Evolutionary conservation across 495 filamentous ascomycete species (phyloP).

Genomic region (Podospora sp.): DNA sequence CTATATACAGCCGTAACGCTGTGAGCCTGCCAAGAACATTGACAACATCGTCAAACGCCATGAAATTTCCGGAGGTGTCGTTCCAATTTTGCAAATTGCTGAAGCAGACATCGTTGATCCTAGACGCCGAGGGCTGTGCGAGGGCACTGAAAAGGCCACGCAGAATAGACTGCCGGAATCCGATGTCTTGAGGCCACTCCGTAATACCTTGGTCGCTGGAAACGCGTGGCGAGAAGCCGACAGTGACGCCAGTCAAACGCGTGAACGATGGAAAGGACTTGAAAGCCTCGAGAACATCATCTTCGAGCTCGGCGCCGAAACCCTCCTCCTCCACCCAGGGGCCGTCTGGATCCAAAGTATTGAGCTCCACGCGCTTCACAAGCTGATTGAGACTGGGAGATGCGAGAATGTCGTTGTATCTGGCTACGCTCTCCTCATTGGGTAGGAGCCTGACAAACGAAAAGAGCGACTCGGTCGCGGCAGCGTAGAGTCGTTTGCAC

Average conservation of each 20-base stretch:
- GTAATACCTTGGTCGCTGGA: too few relatives aligned
- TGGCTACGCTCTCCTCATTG: not conserved
- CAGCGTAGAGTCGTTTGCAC: constrained; percentile 2
- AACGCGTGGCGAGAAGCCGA: not conserved
- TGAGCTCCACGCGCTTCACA: not conserved
- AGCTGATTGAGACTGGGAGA: not conserved
- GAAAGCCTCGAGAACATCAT: not conserved
- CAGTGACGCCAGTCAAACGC: not conserved
- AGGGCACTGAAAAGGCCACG: too few relatives aligned
- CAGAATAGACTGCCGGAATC: too few relatives aligned
- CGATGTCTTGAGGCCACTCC: too few relatives aligned
- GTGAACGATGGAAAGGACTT: not conserved
- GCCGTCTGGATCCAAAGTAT: not conserved
- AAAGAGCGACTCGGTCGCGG: constrained; percentile 4
- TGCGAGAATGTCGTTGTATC: not conserved
- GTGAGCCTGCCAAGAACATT: too few relatives aligned
- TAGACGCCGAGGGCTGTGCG: too few relatives aligned
- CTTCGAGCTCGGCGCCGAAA: not conserved
- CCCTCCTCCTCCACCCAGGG: not conserved
- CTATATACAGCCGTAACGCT: too few relatives aligned
- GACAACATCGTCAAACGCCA: too few relatives aligned
- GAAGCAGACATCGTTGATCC: too few relatives aligned
- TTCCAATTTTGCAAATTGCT: too few relatives aligned
- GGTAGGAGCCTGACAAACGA: not conserved
- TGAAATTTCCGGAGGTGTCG: too few relatives aligned